Evolutionary conservation across 169 alveolate genomes (phyloP), one percentile per base, ranked within the genome.

Genomic region (Plasmodium sp.): DNA sequence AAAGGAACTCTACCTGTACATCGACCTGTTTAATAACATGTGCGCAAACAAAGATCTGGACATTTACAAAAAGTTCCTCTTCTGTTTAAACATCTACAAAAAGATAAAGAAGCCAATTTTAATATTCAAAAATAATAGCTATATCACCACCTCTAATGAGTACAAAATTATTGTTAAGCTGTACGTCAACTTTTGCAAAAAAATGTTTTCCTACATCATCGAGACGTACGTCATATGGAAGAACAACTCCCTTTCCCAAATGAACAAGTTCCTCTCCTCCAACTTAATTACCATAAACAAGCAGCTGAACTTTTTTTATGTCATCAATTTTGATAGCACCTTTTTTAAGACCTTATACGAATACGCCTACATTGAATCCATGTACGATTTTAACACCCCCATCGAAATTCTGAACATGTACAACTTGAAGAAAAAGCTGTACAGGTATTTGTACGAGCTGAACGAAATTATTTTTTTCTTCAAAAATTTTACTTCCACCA

Each of bases 181-280:
- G 54, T 90, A 90, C 73, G 62, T 90, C 36, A 90, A 80, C 75
- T 90, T 90, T 80, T 90, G 94, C 74, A 90, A 90, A 90, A 90
- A 80, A 90, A 80, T 90, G 88, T 90, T 90, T 22, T 80, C 88
- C 16, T 90, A 90, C 54, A 90, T 90, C 33, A 62, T 90, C 18
- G 94, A 90, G 48, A 80, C 45, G 3, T 90, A 90, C 54, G 54
- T 90, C 54, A 33, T 80, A 34, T 80, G 88, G 94, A 90, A 90
- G 18, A 90, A 90, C 31, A 80, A 79, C 36, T 90, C 94, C 2
- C 74, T 90, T 3, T 90, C 94, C 7, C 94, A 90, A 80, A 90
- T 90, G 94, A 90, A 90, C 51, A 90, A 90, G 67, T 34, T 79
- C 7, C 73, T 90, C 33, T 90, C 91, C 10, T 90, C 94, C 43